phyloP scores from a whole-genome alignment of 2,329 filamentous ascomycete species.

The Hymenoscyphus repandus region DNA sequence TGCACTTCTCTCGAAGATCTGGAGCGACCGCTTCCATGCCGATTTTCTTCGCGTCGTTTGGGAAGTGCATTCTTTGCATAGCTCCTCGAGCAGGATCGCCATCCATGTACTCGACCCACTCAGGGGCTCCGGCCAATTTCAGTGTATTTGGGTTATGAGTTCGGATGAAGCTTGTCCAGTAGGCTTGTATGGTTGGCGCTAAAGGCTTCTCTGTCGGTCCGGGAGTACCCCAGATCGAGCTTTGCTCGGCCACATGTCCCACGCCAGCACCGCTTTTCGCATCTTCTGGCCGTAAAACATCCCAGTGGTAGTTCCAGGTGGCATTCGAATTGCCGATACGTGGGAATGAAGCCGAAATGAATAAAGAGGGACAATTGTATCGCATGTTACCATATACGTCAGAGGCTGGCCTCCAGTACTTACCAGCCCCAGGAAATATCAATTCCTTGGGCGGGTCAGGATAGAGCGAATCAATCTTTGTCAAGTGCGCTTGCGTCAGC shows the following conservation, averaged over 20 bases:
- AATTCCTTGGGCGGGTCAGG: constrained; percentile 35
- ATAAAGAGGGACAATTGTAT: constrained; percentile 59
- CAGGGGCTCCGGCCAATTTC: constrained; percentile 40
- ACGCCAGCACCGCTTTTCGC: constrained; percentile 54
- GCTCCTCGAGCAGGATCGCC: constrained; percentile 16
- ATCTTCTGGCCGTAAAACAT: constrained; percentile 55
- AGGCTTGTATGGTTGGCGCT: constrained; percentile 58
- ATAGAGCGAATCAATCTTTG: constrained; percentile 49
- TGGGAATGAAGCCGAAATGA: constrained; percentile 34
- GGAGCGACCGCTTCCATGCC: constrained; percentile 40
- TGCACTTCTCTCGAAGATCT: constrained; percentile 39
- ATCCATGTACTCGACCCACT: constrained; percentile 44
- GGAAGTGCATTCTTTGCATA: constrained; percentile 33
- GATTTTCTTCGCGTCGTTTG: constrained; percentile 36
- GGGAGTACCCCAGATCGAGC: constrained; percentile 67
- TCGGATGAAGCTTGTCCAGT: constrained; percentile 71
- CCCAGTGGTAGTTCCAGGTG: constrained; percentile 61
- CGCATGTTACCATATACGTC: constrained; percentile 60
- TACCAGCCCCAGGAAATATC: constrained; percentile 41
- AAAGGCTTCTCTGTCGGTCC: constrained; percentile 48
- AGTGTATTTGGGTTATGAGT: constrained; percentile 59
- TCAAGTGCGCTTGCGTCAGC: constrained; percentile 46
- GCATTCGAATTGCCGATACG: constrained; percentile 32
- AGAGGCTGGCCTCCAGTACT: constrained; percentile 53
- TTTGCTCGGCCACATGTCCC: constrained; percentile 60